phyloP scores from a whole-genome alignment of 352 stramenopile species.

The Phytophthora sojae region DNA sequence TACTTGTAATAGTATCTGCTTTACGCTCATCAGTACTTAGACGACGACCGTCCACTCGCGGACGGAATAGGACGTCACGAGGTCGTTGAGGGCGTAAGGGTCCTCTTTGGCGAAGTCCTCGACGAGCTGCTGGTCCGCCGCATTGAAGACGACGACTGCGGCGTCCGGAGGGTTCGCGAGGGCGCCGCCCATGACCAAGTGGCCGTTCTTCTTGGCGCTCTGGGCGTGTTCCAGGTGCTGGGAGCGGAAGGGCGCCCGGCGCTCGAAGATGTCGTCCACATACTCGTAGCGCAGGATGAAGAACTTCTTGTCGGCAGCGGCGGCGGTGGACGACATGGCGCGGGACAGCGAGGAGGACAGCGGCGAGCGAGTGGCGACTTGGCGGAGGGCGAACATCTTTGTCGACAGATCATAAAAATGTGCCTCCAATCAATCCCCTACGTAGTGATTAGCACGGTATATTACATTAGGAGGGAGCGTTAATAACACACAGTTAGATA shows the following conservation, averaged over 20 bases:
- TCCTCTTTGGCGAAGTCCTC: constrained; percentile 74
- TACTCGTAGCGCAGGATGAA: constrained; percentile 83
- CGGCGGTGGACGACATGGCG: constrained; percentile 42
- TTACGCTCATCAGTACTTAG: constrained; percentile 23
- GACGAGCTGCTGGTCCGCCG: constrained; percentile 57
- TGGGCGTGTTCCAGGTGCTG: constrained; percentile 65
- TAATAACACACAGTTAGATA: too few species aligned
- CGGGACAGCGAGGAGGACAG: constrained; percentile 14
- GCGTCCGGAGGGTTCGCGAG: constrained; percentile 69
- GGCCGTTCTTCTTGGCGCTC: constrained; percentile 58
- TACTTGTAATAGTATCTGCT: too few species aligned
- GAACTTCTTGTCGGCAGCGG: constrained; percentile 60
- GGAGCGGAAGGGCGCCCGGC: constrained; percentile 69
- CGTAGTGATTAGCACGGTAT: too few species aligned
- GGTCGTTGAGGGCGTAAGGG: constrained; percentile 77
- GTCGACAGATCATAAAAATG: too few species aligned
- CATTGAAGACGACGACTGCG: constrained; percentile 72
- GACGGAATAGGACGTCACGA: constrained; percentile 72
- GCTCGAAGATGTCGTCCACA: constrained; percentile 76
- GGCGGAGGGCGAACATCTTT: constrained; percentile 27
- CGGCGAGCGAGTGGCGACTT: constrained; percentile 15
- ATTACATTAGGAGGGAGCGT: too few species aligned
- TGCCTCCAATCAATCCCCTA: too few species aligned
- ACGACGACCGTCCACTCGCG: constrained; percentile 78
- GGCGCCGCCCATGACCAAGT: constrained; percentile 79